Base-by-base conservation (phyloP, 768 basidiomycete species). In the Kwoniella botswanensis region DNA sequence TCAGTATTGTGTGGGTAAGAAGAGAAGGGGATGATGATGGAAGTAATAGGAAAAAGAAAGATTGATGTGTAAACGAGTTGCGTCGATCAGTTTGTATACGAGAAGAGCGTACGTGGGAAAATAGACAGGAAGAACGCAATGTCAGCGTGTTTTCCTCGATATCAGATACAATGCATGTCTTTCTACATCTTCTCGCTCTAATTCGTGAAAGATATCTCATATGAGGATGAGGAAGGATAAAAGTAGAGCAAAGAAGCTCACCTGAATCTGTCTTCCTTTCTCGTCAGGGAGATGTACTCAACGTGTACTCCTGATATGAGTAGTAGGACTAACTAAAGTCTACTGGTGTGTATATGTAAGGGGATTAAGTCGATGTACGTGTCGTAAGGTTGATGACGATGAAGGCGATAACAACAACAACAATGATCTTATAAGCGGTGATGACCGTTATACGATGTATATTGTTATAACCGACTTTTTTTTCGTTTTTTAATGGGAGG, bases 351-450 rank as follows among this genome's bases (percentile, higher is more conserved):
- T 35, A n/a, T 17, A 42, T 29, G 6, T 43, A 17, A n/a, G n/a
- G 4, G 43, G 0, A 42, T 29, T 4, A 15, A 41, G 24, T 59
- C 57, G 57, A 26, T 10, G 15, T n/a, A 24, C 7, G 22, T 18
- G 26, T 22, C 1, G 18, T 61, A 46, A 41, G 21, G 35, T 35
- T 22, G 24, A 67, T 59, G 59, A 62, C 13, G 59, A 62, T 62
- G 60, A 68, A 18, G 62, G 22, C 42, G 42, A 63, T 53, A 29
- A 61, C 66, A 67, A 60, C 29, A 67, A 67, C 60, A 61, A 61
- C 41, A 62, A 67, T 35, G 41, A 46, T 26, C n/a, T 53, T 22
- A 29, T 35, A 50, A 29, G 62, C 68, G 68, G 68, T 70, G 56
- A 70, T 57, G 68, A 46, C 68, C 68, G 68, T 58, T 56, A 35